phyloP scores from a whole-genome alignment of 1,284 basidiomycete genomes.

The Heterobasidion occidentale region DNA sequence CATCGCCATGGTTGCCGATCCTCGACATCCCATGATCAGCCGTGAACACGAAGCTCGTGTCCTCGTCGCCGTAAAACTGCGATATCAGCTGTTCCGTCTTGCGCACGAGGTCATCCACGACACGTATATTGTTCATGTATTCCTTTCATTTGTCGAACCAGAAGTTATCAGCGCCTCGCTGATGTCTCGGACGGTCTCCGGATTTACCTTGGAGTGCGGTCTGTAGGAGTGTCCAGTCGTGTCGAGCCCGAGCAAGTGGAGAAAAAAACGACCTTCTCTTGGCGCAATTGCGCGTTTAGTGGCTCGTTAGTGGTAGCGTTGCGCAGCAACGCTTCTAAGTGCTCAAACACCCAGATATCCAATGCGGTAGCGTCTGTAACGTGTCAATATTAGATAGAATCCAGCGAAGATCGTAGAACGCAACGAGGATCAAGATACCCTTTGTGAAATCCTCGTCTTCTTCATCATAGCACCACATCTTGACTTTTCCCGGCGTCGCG shows the following conservation, averaged over 20 bases:
- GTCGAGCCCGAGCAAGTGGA: constrained; percentile 82
- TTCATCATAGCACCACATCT: constrained; percentile 73
- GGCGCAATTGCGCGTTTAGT: constrained; percentile 43
- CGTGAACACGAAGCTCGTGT: constrained; percentile 79
- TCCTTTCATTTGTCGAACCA: constrained; percentile 35
- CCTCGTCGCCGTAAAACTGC: constrained; percentile 60
- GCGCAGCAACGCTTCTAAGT: constrained; percentile 49
- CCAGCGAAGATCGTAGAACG: neutral
- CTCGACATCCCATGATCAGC: constrained; percentile 90
- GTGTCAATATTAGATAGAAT: neutral
- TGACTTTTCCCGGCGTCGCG: constrained; percentile 63
- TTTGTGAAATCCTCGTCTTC: constrained; percentile 82
- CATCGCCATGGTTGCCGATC: constrained; percentile 88
- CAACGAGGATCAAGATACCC: constrained; percentile 30
- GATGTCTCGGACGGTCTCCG: neutral
- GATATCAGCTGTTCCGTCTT: constrained; percentile 57
- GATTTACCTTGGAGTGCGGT: constrained; percentile 66
- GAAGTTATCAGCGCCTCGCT: neutral
- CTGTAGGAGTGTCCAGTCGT: constrained; percentile 86
- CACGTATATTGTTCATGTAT: constrained; percentile 80
- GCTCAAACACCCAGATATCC: constrained; percentile 76
- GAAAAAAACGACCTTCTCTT: constrained; percentile 71
- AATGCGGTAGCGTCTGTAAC: constrained; percentile 66
- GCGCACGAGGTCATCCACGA: constrained; percentile 74
- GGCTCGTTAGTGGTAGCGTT: constrained; percentile 50